Conservation (phyloP, 2,329 filamentous ascomycete genomes). For the Cryphonectria carpinicola region DNA sequence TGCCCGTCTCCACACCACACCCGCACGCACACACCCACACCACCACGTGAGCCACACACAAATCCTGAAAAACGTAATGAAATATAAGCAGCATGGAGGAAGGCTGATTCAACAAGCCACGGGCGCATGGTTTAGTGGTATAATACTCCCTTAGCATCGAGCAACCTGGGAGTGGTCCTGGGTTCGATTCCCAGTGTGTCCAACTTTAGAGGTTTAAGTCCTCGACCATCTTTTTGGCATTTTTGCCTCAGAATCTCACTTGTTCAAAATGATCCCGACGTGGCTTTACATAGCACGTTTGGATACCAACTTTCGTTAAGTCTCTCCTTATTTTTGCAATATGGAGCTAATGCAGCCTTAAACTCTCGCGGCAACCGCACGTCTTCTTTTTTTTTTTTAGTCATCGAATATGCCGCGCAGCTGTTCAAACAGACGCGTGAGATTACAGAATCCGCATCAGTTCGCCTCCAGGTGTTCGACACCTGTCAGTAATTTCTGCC, state of each 20-base stretch:
- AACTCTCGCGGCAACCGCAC: not conserved
- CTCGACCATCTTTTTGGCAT: not conserved
- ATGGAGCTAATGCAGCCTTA: too few species aligned
- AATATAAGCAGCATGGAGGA: not conserved
- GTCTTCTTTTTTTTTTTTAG: not conserved
- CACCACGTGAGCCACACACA: not conserved
- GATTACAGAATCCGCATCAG: not conserved
- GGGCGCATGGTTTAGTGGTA: slow-evolving; percentile 18
- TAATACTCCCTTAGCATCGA: slow-evolving; percentile 12
- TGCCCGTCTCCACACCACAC: not conserved
- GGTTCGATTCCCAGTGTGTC: slow-evolving; percentile 13
- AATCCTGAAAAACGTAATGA: not conserved
- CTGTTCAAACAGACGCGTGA: too few species aligned
- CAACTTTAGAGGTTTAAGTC: not conserved
- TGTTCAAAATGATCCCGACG: not conserved
- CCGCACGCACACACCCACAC: not conserved
- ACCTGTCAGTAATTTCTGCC: not conserved
- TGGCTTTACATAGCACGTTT: too few species aligned
- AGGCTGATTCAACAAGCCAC: not conserved
- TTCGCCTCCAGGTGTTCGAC: not conserved
- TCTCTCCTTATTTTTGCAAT: too few species aligned
- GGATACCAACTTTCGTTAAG: too few species aligned
- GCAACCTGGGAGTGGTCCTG: slow-evolving; percentile 3
- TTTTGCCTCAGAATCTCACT: not conserved
- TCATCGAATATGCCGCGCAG: not conserved